A percentile compares a stretch with the other conserved stretches of the same genome.
Conservation (phyloP, 2,329 filamentous ascomycete genomes). For the Microsporum canis region DNA sequence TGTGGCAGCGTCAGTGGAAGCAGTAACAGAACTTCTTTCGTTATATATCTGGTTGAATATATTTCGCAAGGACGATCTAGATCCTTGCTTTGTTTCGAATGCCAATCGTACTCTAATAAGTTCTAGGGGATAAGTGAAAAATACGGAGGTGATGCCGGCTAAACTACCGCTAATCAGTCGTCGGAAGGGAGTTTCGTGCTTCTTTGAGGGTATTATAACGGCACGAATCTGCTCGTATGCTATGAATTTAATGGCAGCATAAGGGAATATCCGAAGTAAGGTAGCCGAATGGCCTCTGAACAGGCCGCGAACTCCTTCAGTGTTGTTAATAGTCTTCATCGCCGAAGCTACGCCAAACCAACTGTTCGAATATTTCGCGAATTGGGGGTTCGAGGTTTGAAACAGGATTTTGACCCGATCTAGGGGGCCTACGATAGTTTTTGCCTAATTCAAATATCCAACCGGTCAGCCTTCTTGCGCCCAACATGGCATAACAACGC, state of each 20-base stretch:
- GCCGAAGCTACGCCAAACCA: constrained; percentile 77
- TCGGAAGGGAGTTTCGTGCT: constrained; percentile 69
- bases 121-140: constrained; percentile 92
- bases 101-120: constrained; percentile 84
- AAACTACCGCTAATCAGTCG: constrained; percentile 42
- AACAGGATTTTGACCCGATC: constrained; percentile 98
- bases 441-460: constrained; percentile 50
- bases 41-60: constrained; percentile 82
- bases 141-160: constrained; percentile 74
- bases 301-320: constrained; percentile 63
- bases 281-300: constrained; percentile 94
- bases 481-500: neutral
- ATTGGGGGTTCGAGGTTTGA: constrained; percentile 87
- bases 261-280: constrained; percentile 86
- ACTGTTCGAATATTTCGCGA: constrained; percentile 80
- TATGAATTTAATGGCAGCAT: constrained; percentile 94
- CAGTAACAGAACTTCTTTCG: constrained; percentile 44
- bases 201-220: constrained; percentile 56
- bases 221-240: constrained; percentile 93
- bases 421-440: constrained; percentile 88
- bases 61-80: constrained; percentile 56
- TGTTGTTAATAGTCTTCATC: constrained; percentile 67
- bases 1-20: constrained; percentile 25
- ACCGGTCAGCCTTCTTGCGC: constrained; percentile 12
- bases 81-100: constrained; percentile 75